These are phyloP conservation scores for Mycena sp. DNA, from an alignment of 1,284 basidiomycete genomes.

Conservation along the genomic window DNA sequence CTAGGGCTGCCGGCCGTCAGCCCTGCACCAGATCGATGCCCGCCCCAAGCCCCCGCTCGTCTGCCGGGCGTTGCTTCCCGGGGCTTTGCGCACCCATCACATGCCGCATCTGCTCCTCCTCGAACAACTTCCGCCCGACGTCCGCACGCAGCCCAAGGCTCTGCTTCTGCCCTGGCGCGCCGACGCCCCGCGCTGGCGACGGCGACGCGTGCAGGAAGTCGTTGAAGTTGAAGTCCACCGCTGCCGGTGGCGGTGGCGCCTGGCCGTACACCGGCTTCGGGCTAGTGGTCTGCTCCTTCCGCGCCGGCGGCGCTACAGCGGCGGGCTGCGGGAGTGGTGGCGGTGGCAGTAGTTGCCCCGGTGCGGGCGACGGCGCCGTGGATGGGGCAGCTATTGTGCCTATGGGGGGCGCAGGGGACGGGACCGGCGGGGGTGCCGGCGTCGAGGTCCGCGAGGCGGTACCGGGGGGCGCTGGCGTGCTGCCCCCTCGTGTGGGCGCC, in stretches of 20 bases:
- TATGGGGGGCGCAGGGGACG: not conserved
- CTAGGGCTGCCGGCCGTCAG: too few species aligned
- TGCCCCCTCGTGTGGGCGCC: too few species aligned
- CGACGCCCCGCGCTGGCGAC: constrained; percentile 49
- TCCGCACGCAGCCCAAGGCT: constrained; percentile 64
- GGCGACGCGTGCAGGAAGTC: constrained; percentile 81
- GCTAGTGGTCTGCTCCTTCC: constrained; percentile 7
- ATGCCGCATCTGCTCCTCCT: constrained; percentile 66
- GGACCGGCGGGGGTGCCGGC: not conserved
- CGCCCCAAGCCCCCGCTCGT: constrained; percentile 2
- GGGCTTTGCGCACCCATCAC: constrained; percentile 3
- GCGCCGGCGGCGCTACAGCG: constrained; percentile 10
- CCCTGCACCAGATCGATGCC: constrained; percentile 4
- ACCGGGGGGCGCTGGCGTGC: too few species aligned
- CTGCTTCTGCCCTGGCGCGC: not conserved
- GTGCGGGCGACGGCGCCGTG: constrained; percentile 16
- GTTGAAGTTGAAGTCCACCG: constrained; percentile 62
- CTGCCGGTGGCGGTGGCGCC: not conserved
- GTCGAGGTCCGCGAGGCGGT: constrained; percentile 24
- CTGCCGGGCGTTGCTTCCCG: not conserved
- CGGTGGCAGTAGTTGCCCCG: constrained; percentile 46
- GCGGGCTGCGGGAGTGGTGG: constrained; percentile 38
- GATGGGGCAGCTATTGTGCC: not conserved
- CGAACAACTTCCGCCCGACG: constrained; percentile 74
- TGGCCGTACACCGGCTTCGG: constrained; percentile 19